A percentile compares a stretch with the other conserved stretches of the same genome.
These are phyloP conservation scores for Neurospora africana DNA, from an alignment of 495 filamentous ascomycete species.

Conservation along the genomic window DNA sequence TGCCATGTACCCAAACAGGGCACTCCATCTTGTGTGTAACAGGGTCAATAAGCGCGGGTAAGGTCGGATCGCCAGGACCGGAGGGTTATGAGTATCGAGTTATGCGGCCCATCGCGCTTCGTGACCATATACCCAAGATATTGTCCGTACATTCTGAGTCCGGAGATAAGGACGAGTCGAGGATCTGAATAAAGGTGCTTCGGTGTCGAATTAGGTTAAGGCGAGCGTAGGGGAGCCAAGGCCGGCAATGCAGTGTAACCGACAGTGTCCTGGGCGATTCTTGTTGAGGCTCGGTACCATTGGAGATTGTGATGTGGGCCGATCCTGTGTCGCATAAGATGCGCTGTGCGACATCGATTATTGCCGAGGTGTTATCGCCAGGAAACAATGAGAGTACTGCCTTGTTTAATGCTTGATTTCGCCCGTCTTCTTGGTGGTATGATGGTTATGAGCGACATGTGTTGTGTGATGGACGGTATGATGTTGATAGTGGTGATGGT, in stretches of 20 bases:
- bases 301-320: not conserved
- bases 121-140: not conserved
- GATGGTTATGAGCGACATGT: not conserved
- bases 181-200: not conserved
- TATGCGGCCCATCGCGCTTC: not conserved
- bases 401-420: conserved; percentile 4
- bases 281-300: not conserved
- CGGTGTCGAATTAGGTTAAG: not conserved
- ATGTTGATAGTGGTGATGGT: conserved; percentile 9
- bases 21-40: not conserved
- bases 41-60: not conserved
- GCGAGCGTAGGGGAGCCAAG: not conserved
- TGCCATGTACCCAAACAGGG: not conserved
- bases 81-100: not conserved
- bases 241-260: not conserved
- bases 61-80: not conserved
- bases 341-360: not conserved
- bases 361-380: not conserved
- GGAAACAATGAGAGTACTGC: not conserved
- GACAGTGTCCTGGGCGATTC: not conserved
- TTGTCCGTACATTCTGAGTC: not conserved
- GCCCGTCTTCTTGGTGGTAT: conserved; percentile 9
- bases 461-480: not conserved
- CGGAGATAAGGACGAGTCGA: not conserved
- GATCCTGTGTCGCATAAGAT: not conserved